Evolutionary conservation across 352 stramenopile genomes (phyloP), one percentile per base, ranked within the genome.

Genomic region (Phytophthora lateralis): DNA sequence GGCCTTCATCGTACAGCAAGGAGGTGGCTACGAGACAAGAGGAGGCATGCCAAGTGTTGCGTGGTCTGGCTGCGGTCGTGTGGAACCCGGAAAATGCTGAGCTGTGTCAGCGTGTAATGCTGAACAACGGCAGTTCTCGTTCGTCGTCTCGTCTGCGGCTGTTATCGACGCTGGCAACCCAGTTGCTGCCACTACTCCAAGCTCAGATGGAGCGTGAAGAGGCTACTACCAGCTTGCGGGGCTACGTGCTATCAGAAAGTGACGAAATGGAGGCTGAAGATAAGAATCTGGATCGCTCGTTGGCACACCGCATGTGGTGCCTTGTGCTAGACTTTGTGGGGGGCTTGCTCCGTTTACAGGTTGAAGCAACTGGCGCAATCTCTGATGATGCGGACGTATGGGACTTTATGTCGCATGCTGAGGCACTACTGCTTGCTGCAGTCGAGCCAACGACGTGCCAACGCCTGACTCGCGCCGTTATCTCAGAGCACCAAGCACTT

Each of bases 251-350:
- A 11, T 37, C 18, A 17, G 29, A n/a, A 26, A 60, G n/a, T 34
- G 49, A 55, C 11, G 51, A 41, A 20, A 39, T 49, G 20, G 49
- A 65, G 26, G 26, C 27, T 9, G 24, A 70, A 12, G 62, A 60
- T 15, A 46, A 55, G 21, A 29, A 32, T 15, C 35, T 73, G 4
- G 21, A 75, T 18, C 74, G 76, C 4, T 89, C 82, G 0, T 41
- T 67, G 8, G 74, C 71, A 3, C 82, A 91, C 35, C 58, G 63
- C n/a, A 78, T 82, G 68, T 91, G 82, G 82, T 91, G 82, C 30
- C 60, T 68, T 35, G 68, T 82, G 20, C 60, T 91, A 14, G 60
- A 79, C 34, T 80, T 86, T 52, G 72, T 75, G 1, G 46, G 60
- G 21, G 74, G 74, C 4, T 63, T 86, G 41, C 21, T 86, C 8